These are phyloP conservation scores for Podila horticola DNA, from an alignment of 192 early-diverging fungal species.

Conservation along the genomic window DNA sequence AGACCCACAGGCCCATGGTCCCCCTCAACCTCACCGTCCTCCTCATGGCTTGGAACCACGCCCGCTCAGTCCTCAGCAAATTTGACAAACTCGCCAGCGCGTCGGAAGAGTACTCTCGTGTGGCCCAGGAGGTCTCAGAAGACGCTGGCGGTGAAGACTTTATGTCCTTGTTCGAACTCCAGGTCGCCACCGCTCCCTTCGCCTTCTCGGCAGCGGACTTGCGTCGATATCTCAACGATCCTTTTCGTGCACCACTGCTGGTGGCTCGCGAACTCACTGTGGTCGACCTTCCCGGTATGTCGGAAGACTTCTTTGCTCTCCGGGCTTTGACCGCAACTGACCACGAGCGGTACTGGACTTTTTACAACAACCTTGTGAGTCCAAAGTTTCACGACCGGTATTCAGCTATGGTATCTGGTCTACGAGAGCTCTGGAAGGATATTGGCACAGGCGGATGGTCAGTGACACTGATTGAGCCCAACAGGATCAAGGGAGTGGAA, in stretches of 20 bases:
- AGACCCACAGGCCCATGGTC: neutral
- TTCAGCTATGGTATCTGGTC: slow-evolving; percentile 6
- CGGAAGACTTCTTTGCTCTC: slow-evolving; percentile 4
- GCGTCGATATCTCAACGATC: slow-evolving; percentile 20
- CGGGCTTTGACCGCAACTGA: slow-evolving; percentile 11
- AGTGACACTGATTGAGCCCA: neutral
- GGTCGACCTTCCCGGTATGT: neutral
- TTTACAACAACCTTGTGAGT: slow-evolving; percentile 15
- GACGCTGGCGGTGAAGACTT: neutral
- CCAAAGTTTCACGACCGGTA: slow-evolving; percentile 41
- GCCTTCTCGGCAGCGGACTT: slow-evolving; percentile 9
- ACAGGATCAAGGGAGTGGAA: slow-evolving; percentile 9
- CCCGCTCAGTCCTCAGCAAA: neutral
- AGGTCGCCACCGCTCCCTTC: slow-evolving; percentile 26
- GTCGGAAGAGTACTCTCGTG: neutral
- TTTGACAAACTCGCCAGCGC: neutral
- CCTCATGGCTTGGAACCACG: slow-evolving; percentile 1
- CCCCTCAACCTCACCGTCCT: slow-evolving; percentile 1
- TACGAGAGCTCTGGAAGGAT: slow-evolving; percentile 21
- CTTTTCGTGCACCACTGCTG: slow-evolving; percentile 21
- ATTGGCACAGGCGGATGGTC: slow-evolving; percentile 13
- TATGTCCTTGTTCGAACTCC: slow-evolving; percentile 7
- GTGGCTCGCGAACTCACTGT: slow-evolving; percentile 17
- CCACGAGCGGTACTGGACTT: slow-evolving; percentile 20
- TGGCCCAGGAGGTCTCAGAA: neutral